Evolutionary conservation across 2,329 filamentous ascomycete genomes (phyloP).

Genomic region (Thelonectria discophora): DNA sequence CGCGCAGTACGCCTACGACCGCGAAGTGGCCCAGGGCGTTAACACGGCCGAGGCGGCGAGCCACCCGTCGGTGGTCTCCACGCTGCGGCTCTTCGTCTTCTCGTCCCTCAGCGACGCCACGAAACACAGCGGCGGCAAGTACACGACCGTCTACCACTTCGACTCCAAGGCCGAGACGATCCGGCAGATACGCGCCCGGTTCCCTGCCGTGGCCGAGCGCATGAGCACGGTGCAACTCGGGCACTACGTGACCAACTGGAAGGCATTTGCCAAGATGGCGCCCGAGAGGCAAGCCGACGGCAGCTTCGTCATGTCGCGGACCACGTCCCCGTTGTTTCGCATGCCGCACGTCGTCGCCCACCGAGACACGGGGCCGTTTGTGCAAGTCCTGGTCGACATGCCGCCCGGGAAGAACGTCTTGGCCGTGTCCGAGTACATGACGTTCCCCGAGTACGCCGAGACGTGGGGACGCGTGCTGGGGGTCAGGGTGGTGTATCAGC

Average conservation of each 20-base stretch:
- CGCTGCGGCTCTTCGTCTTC: conserved; percentile 49
- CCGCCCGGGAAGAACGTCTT: conserved; percentile 25
- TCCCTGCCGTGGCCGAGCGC: conserved; percentile 23
- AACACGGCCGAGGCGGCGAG: conserved; percentile 32
- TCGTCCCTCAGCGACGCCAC: conserved; percentile 57
- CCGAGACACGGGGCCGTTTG: conserved; percentile 31
- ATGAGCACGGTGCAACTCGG: conserved; percentile 29
- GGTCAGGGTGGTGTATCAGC: conserved; percentile 21
- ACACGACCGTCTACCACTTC: conserved; percentile 57
- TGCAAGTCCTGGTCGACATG: conserved; percentile 23
- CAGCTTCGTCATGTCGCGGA: neutral
- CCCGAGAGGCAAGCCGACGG: conserved; percentile 26
- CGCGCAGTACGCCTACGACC: conserved; percentile 29
- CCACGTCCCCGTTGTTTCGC: neutral
- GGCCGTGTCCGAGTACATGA: conserved; percentile 20
- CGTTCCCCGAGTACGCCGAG: conserved; percentile 18
- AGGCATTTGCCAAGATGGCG: conserved; percentile 9
- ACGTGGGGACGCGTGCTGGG: conserved; percentile 25
- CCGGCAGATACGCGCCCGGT: conserved; percentile 11
- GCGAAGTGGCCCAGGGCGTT: conserved; percentile 29
- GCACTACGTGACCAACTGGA: conserved; percentile 29
- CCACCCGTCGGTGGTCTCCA: conserved; percentile 18
- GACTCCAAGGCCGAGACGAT: conserved; percentile 58
- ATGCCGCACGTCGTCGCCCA: conserved; percentile 8
- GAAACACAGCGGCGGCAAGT: conserved; percentile 53